Percentiles rank a stretch among this genome's conserved stretches.
phyloP scores from a whole-genome alignment of 495 filamentous ascomycete species.

The Friedmanniomyces endolithicus region DNA sequence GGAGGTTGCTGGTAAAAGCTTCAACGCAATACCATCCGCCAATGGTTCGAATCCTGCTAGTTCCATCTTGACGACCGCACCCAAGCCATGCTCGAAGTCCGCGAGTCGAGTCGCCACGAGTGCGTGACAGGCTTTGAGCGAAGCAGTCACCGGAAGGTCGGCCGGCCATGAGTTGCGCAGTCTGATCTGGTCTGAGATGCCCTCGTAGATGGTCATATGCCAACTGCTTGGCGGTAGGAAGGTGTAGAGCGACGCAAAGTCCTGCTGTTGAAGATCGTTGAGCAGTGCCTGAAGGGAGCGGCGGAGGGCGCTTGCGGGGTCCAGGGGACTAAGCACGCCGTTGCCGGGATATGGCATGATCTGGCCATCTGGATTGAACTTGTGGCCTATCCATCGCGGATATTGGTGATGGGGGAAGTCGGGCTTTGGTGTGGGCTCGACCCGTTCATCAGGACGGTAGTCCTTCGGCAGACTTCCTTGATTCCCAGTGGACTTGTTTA shows the following conservation, averaged over 20 bases:
- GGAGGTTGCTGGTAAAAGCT: background rate
- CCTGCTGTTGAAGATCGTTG: background rate
- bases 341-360: background rate
- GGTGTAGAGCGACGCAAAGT: background rate
- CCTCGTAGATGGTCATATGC: background rate
- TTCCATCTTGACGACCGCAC: background rate
- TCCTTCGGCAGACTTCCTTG: background rate
- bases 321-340: background rate
- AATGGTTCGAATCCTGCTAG: background rate
- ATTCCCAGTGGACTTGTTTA: background rate
- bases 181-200: background rate
- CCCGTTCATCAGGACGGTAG: background rate
- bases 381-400: background rate
- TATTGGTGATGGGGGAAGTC: background rate
- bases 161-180: background rate
- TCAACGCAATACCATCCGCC: background rate
- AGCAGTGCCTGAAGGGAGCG: background rate
- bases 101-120: background rate
- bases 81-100: background rate
- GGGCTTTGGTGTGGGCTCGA: background rate
- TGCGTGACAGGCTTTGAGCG: background rate
- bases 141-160: background rate
- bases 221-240: background rate
- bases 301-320: background rate
- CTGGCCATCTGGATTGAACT: background rate